phyloP scores from a whole-genome alignment of 2,329 filamentous ascomycete genomes.

The Didymella arachidicola region DNA sequence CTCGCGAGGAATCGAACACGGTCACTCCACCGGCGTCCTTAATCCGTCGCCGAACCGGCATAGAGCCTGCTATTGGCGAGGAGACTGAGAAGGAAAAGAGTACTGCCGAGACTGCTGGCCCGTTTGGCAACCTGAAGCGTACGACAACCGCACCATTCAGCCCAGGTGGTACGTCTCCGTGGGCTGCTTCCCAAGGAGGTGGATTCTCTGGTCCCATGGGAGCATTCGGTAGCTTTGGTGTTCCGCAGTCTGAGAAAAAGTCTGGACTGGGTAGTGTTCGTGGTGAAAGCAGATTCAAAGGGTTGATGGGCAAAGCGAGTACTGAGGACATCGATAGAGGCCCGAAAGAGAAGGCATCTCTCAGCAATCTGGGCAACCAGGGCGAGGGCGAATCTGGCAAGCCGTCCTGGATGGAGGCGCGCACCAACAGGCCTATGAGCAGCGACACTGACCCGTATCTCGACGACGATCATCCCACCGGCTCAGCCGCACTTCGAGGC shows the following conservation, averaged over 20 bases:
- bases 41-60: slow-evolving; percentile 69
- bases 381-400: slow-evolving; percentile 59
- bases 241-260: slow-evolving; percentile 70
- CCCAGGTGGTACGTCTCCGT: slow-evolving; percentile 60
- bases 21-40: slow-evolving; percentile 68
- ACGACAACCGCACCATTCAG: slow-evolving; percentile 63
- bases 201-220: slow-evolving; percentile 74
- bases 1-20: slow-evolving; percentile 69
- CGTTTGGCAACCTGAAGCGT: slow-evolving; percentile 65
- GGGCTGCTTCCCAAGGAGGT: slow-evolving; percentile 66
- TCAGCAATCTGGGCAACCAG: slow-evolving; percentile 62
- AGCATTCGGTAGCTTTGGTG: slow-evolving; percentile 88
- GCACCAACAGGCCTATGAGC: slow-evolving; percentile 58
- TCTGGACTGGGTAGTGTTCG: slow-evolving; percentile 69
- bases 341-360: slow-evolving; percentile 64
- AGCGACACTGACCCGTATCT: slow-evolving; percentile 77
- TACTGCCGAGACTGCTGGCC: slow-evolving; percentile 51
- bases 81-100: slow-evolving; percentile 60
- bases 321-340: slow-evolving; percentile 66
- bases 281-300: slow-evolving; percentile 85
- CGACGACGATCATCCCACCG: slow-evolving; percentile 70
- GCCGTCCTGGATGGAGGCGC: slow-evolving; percentile 60
- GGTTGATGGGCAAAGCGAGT: slow-evolving; percentile 80
- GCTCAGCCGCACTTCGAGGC: slow-evolving; percentile 77
- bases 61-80: slow-evolving; percentile 57